Evolutionary conservation across 306 rosid species (phyloP), one percentile per base, ranked within the genome.

Genomic region (Lathyrus oleraceus): DNA sequence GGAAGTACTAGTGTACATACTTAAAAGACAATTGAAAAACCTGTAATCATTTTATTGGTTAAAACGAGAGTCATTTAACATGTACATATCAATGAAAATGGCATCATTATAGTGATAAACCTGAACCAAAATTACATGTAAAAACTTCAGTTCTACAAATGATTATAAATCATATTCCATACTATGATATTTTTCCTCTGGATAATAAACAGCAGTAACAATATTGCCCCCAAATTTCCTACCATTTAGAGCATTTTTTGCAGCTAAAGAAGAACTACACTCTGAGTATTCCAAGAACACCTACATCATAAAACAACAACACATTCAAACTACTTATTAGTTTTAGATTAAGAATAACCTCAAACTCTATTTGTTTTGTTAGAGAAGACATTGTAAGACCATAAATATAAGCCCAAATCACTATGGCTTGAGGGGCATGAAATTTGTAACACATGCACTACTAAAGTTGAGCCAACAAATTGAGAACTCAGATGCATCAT

Each of bases 211-310:
- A 3, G 93, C 93, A 42, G 64, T 76, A 77, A 87, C 93, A 30
- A 35, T 70, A 64, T 79, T 90, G 47, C 94, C 91, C 47, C 88
- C 96, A 40, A 89, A 87, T 77, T 85, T 87, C 77, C 96, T 87
- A 36, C 96, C 91, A 72, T 83, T 70, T 6, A 89, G 86, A 2
- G 87, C 91, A 56, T 64, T 85, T 75, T 71, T 85, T 5, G 96
- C 96, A 36, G 88, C 84, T 8, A 78, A 73, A 77, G 81, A 76
- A 57, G 81, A 81, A 8, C 62, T 39, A 0, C 47, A 73, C 65
- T 87, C 96, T 13, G 93, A 28, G 69, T 85, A 90, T 71, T 85
- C 93, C 86, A 87, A 82, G 83, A 90, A 90, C 51, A 90, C 96
- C 93, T 87, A 80, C 77, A 83, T 20, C 45, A 44, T 61, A 76